Evolutionary conservation across 306 rosid species (phyloP).

Genomic region (Rubus parviflorus): DNA sequence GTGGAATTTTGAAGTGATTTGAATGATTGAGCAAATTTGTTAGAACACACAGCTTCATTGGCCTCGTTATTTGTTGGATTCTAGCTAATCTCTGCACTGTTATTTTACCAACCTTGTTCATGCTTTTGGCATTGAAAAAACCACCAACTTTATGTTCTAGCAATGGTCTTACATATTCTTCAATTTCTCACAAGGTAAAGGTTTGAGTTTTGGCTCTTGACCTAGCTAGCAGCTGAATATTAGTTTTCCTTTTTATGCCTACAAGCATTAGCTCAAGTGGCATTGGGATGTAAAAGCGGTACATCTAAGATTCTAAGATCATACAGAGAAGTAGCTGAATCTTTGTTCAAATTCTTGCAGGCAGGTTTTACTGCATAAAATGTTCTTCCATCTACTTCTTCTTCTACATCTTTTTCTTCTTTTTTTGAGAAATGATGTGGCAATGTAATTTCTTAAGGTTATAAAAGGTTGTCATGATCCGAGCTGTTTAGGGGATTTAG

Average conservation of each 20-base stretch:
- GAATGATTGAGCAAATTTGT: constrained; percentile 20
- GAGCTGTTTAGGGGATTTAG: neutral
- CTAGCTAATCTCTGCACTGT: neutral
- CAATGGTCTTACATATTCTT: neutral
- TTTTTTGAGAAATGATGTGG: neutral
- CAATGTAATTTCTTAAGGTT: neutral
- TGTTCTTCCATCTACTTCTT: neutral
- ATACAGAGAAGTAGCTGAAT: neutral
- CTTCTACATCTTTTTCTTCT: neutral
- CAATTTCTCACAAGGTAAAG: neutral
- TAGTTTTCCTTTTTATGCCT: neutral
- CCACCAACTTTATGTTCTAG: too few species aligned
- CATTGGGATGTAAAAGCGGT: too few species aligned
- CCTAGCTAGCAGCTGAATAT: neutral
- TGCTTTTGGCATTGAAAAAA: too few species aligned
- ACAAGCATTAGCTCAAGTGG: neutral
- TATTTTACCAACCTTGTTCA: neutral
- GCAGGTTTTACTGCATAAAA: neutral
- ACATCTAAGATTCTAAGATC: too few species aligned
- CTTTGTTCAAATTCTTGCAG: neutral
- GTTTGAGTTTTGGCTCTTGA: neutral
- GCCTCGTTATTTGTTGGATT: neutral
- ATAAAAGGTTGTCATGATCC: neutral
- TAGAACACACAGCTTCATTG: neutral
- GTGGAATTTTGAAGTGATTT: constrained; percentile 29